phyloP scores from a whole-genome alignment of 345 rosid species.

The Heritiera littoralis region DNA sequence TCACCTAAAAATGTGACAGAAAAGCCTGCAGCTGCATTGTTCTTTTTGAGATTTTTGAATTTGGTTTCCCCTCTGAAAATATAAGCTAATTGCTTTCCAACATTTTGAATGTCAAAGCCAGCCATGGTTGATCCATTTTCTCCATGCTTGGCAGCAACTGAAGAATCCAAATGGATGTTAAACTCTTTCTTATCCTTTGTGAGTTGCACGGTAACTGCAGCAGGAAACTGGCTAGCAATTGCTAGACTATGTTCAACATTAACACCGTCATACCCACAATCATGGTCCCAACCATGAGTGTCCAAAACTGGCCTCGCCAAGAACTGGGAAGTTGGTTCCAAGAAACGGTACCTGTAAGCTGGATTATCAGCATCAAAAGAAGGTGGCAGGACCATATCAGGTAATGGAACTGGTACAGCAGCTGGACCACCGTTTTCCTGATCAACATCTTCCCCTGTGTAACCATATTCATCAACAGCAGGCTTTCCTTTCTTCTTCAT shows the following conservation, averaged over 20 bases:
- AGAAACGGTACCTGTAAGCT: slow-evolving; percentile 81
- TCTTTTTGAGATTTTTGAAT: slow-evolving; percentile 68
- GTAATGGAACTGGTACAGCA: slow-evolving; percentile 84
- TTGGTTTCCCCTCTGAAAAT: slow-evolving; percentile 81
- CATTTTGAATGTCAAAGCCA: slow-evolving; percentile 94
- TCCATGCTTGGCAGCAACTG: slow-evolving; percentile 76
- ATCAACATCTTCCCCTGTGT: slow-evolving; percentile 68
- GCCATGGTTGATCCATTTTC: slow-evolving; percentile 87
- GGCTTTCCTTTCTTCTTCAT: slow-evolving; percentile 77
- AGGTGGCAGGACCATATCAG: slow-evolving; percentile 89
- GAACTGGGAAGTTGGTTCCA: slow-evolving; percentile 86
- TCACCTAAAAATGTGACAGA: slow-evolving; percentile 86
- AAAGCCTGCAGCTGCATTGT: slow-evolving; percentile 72
- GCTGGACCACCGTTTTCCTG: slow-evolving; percentile 74
- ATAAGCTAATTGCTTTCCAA: slow-evolving; percentile 92
- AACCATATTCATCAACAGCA: slow-evolving; percentile 52
- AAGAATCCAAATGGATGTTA: slow-evolving; percentile 89
- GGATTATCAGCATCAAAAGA: slow-evolving; percentile 86
- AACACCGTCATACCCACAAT: slow-evolving; percentile 94
- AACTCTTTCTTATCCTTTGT: slow-evolving; percentile 98
- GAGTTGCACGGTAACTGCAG: slow-evolving; percentile 71
- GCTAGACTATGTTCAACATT: slow-evolving; percentile 76
- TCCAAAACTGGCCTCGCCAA: slow-evolving; percentile 89
- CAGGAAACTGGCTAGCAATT: slow-evolving; percentile 65
- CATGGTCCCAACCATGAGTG: slow-evolving; percentile 99